phyloP scores from a whole-genome alignment of 257 asterid genomes.

The Scutellaria baicalensis region DNA sequence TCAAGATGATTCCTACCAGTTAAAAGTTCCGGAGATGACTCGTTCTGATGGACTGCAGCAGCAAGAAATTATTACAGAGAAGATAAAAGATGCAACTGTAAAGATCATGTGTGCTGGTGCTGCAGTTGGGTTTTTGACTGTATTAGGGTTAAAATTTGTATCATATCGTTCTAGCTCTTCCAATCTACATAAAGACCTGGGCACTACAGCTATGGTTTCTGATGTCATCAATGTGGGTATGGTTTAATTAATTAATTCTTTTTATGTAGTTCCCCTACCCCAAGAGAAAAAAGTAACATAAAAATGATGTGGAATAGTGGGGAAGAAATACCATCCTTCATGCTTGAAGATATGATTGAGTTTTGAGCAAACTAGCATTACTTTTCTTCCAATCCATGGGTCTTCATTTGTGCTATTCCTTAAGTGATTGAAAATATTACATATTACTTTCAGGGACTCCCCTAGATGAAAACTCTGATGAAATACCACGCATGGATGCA shows the following conservation, averaged over 20 bases:
- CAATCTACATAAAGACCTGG: constrained; percentile 28
- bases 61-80: constrained; percentile 55
- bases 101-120: constrained; percentile 90
- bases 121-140: constrained; percentile 70
- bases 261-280: background rate
- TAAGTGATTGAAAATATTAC: background rate
- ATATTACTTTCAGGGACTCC: constrained; percentile 38
- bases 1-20: constrained; percentile 27
- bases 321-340: background rate
- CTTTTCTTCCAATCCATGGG: constrained; percentile 1
- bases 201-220: constrained; percentile 44
- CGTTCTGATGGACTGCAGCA: constrained; percentile 32
- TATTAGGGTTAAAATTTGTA: constrained; percentile 60
- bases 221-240: constrained; percentile 80
- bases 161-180: constrained; percentile 42
- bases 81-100: constrained; percentile 57
- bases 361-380: background rate
- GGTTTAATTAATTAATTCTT: constrained; percentile 18
- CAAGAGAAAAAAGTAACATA: background rate
- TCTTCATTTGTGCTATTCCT: constrained; percentile 4
- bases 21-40: constrained; percentile 23
- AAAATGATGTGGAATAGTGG: background rate
- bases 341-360: background rate
- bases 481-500: constrained; percentile 84
- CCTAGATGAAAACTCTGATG: constrained; percentile 40